A percentile compares a stretch with the other conserved stretches of the same genome.
Conservation (phyloP, 2,329 filamentous ascomycete species). For the Cryphonectria parasitica region DNA sequence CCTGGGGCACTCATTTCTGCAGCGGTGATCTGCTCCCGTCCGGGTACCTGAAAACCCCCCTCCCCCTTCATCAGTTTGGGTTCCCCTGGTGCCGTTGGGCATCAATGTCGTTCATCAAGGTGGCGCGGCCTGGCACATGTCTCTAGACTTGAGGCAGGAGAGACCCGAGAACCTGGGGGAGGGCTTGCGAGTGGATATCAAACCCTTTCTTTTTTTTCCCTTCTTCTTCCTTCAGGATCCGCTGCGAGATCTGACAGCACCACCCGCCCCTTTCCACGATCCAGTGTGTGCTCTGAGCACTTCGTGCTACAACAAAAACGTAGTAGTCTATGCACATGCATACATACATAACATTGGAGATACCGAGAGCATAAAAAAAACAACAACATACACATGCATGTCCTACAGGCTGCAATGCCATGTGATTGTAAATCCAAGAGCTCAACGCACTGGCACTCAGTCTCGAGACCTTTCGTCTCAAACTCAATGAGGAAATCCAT, state of each 20-base stretch:
- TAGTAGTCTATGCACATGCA: not conserved
- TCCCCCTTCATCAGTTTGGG: not conserved
- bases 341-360: not conserved
- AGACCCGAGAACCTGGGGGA: not conserved
- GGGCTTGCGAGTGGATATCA: not conserved
- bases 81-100: slow-evolving; percentile 21
- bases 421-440: not conserved
- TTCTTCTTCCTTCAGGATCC: not conserved
- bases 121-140: not conserved
- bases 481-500: not conserved
- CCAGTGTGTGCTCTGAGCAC: not conserved
- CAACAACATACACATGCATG: not conserved
- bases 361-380: not conserved
- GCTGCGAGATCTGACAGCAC: slow-evolving; percentile 1
- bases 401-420: not conserved
- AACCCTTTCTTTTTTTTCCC: not conserved
- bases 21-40: slow-evolving; percentile 2
- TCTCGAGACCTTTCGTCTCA: not conserved
- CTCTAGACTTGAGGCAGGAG: not conserved
- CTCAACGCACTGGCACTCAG: not conserved
- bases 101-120: slow-evolving; percentile 18
- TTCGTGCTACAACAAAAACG: not conserved
- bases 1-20: not conserved
- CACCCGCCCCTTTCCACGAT: not conserved
- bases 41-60: not conserved